Percentiles rank a stretch among this genome's conserved stretches.
These are phyloP conservation scores for Berberis vulgaris DNA, from an alignment of 164 flowering plant species.

Conservation along the genomic window DNA sequence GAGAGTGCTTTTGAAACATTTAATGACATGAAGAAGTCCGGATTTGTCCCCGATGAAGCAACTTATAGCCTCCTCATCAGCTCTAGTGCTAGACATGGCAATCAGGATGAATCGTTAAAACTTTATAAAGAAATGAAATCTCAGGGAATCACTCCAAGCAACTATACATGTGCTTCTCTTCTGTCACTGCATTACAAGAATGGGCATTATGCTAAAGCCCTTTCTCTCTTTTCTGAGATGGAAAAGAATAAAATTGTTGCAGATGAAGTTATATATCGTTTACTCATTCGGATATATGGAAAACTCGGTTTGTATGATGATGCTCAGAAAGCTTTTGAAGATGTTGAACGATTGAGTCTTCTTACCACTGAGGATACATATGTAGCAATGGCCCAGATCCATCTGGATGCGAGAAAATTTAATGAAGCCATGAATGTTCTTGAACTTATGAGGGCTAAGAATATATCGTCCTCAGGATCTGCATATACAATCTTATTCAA, in stretches of 20 bases:
- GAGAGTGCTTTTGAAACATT: constrained; percentile 61
- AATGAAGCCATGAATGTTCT: constrained; percentile 51
- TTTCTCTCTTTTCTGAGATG: constrained; percentile 77
- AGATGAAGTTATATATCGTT: constrained; percentile 93
- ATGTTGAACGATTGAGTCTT: constrained; percentile 49
- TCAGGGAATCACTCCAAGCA: constrained; percentile 57
- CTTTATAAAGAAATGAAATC: constrained; percentile 79
- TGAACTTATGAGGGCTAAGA: constrained; percentile 58
- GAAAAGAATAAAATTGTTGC: constrained; percentile 38
- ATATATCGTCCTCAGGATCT: constrained; percentile 62
- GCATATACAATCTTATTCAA: constrained; percentile 52
- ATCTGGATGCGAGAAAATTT: constrained; percentile 48
- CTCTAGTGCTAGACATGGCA: constrained; percentile 34
- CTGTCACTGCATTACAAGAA: constrained; percentile 51
- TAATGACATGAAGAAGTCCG: constrained; percentile 55
- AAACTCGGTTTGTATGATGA: constrained; percentile 85
- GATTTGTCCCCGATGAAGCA: constrained; percentile 73
- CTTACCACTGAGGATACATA: constrained; percentile 74
- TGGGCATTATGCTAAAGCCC: constrained; percentile 74
- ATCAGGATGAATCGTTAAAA: constrained; percentile 38
- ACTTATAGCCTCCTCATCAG: constrained; percentile 75
- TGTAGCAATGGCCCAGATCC: constrained; percentile 84
- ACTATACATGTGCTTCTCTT: constrained; percentile 86
- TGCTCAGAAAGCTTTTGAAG: constrained; percentile 66
- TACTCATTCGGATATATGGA: constrained; percentile 86